Evolutionary conservation across 495 filamentous ascomycete species (phyloP), one percentile per base, ranked within the genome.

Genomic region (Aspergillus ostianus): DNA sequence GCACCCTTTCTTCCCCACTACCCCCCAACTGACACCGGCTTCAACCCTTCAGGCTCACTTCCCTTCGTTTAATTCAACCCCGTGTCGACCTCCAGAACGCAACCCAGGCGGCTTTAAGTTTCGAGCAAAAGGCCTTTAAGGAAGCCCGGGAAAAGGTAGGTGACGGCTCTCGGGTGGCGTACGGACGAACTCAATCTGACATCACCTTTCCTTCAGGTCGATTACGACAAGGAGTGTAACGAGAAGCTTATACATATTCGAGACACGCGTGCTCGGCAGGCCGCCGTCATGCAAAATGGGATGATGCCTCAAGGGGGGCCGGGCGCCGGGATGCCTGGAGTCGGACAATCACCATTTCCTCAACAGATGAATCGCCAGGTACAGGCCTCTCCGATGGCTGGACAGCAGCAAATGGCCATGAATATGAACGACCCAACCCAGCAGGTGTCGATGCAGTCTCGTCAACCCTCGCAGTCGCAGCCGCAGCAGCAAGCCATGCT

Each of bases 281-380:
- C 78, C 17, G 73, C 73, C 15, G 71, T 74, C 36, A 70, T 75
- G 48, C 74, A 80, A 61, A 72, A 73, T 56, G 73, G 73, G 32
- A 79, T 80, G 71, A 79, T 76, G 57, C 70, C 74, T 59, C 78
- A 79, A 60, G 68, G 56, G 13, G 58, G 56, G 1, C 51, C 68
- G 13, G 60, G 58, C 23, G 56, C 64, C 9, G 62, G 60, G 6
- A 71, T 73, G 58, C 57, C 66, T 30, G 70, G 71, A n/a, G 66
- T 68, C 5, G 73, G 71, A 56, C 79, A 77, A 55, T 67, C 68
- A 13, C 72, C 64, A 26, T 84, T 85, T 53, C 73, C 78, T 7
- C 78, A 77, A 15, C 84, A 84, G 48, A 72, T 85, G 64, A 82
- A 79, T 55, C 77, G 73, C 9, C 78, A 63, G 30, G 77, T 85